Conservation (phyloP, 208 protist species). For the Crithidia thermophila region DNA sequence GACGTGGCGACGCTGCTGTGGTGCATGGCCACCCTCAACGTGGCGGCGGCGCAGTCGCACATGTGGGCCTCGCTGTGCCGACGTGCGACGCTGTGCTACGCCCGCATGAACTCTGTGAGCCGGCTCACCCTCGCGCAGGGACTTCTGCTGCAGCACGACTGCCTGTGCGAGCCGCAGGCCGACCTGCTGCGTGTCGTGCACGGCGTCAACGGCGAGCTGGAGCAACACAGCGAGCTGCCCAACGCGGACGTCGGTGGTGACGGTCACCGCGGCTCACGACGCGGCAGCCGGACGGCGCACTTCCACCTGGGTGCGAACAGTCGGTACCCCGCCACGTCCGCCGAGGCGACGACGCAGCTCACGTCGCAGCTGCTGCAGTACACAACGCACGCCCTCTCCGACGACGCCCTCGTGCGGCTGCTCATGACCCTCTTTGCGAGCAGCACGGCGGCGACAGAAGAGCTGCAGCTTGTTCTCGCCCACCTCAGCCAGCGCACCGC, state of each 20-base stretch:
- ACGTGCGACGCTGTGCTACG: slow-evolving; percentile 41
- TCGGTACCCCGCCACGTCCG: too few relatives aligned
- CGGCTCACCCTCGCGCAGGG: slow-evolving; percentile 55
- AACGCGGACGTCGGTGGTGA: not conserved
- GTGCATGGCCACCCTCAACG: slow-evolving; percentile 54
- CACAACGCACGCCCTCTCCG: slow-evolving; percentile 26
- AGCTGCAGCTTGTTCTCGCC: slow-evolving; percentile 26
- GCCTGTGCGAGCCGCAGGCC: slow-evolving; percentile 29
- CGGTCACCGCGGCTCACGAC: too few relatives aligned
- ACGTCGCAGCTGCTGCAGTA: slow-evolving; percentile 22
- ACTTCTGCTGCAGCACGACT: slow-evolving; percentile 36
- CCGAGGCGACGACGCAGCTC: not conserved
- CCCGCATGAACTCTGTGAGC: slow-evolving; percentile 42
- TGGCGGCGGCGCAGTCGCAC: slow-evolving; percentile 13
- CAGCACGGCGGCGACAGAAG: not conserved
- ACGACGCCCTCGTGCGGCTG: slow-evolving; percentile 26
- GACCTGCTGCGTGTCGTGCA: slow-evolving; percentile 27
- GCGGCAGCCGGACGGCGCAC: too few relatives aligned
- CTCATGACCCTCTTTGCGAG: slow-evolving; percentile 13
- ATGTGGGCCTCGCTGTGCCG: slow-evolving; percentile 64
- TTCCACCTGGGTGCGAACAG: not conserved
- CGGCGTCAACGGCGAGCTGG: not conserved
- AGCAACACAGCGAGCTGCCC: not conserved
- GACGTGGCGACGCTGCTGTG: slow-evolving; percentile 63
- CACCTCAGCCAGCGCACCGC: slow-evolving; percentile 20